phyloP scores from a whole-genome alignment of 2,329 filamentous ascomycete genomes.

The Microsporum audouinii region DNA sequence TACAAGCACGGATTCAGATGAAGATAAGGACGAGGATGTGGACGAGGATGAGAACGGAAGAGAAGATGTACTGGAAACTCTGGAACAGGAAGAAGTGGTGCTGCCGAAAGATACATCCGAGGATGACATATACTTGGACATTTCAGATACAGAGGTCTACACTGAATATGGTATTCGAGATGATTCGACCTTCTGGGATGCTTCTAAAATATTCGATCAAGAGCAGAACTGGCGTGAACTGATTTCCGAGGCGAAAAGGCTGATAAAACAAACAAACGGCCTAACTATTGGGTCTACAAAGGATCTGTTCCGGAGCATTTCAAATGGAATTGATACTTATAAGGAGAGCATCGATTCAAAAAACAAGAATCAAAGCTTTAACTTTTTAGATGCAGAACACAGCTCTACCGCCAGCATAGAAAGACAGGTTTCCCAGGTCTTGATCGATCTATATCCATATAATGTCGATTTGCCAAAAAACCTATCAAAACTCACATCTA shows the following conservation, averaged over 20 bases:
- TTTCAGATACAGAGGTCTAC: neutral
- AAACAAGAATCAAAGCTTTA: neutral
- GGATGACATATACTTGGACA: neutral
- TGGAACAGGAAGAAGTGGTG: too few relatives aligned
- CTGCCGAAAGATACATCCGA: neutral
- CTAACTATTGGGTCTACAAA: constrained; percentile 5
- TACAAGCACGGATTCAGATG: neutral
- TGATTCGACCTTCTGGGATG: constrained; percentile 7
- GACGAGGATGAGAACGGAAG: neutral
- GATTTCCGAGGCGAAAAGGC: constrained; percentile 7
- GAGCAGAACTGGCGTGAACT: constrained; percentile 10
- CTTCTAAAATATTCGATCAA: constrained; percentile 8
- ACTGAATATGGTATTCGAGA: neutral
- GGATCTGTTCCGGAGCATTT: constrained; percentile 7
- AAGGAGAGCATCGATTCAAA: neutral
- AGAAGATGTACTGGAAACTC: neutral
- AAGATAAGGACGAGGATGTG: neutral
- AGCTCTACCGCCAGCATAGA: neutral
- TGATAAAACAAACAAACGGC: constrained; percentile 2
- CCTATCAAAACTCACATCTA: neutral
- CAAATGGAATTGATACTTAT: constrained; percentile 8
- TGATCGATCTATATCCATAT: neutral
- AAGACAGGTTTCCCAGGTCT: neutral
- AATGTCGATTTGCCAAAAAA: neutral
- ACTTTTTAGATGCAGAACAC: neutral